Conservation (phyloP, 208 protist species). For the Herpetomonas muscarum region DNA sequence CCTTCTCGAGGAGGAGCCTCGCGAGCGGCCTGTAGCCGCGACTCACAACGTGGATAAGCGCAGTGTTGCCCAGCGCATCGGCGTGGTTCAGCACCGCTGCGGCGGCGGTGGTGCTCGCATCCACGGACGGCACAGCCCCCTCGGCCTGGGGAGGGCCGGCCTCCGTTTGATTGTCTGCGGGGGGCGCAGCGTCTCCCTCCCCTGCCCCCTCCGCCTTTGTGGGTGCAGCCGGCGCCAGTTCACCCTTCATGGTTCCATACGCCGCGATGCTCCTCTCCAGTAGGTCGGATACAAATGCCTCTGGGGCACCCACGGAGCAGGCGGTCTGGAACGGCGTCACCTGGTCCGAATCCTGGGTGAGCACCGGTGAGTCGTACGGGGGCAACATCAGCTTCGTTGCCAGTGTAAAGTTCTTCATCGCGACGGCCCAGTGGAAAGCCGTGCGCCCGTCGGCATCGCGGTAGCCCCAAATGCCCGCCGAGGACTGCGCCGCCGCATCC, state of each 20-base stretch:
- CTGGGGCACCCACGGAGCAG: slow-evolving; percentile 67
- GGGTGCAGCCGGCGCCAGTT: slow-evolving; percentile 7
- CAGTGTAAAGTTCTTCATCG: slow-evolving; percentile 71
- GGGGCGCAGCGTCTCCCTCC: not conserved
- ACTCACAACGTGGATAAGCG: slow-evolving; percentile 57
- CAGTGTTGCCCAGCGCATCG: slow-evolving; percentile 68
- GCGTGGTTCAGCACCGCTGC: slow-evolving; percentile 31
- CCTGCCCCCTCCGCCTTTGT: slow-evolving; percentile 12
- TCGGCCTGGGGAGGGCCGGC: not conserved
- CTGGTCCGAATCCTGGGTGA: slow-evolving; percentile 69
- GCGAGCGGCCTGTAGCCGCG: slow-evolving; percentile 56
- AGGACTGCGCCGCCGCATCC: slow-evolving; percentile 11
- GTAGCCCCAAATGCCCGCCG: slow-evolving; percentile 59
- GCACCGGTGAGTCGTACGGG: slow-evolving; percentile 56
- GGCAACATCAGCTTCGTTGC: slow-evolving; percentile 46
- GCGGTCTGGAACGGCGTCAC: slow-evolving; percentile 75
- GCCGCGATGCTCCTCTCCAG: slow-evolving; percentile 37
- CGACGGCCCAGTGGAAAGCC: slow-evolving; percentile 84
- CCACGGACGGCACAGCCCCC: not conserved
- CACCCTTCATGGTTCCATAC: slow-evolving; percentile 16
- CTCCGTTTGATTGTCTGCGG: not conserved
- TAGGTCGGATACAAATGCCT: slow-evolving; percentile 49
- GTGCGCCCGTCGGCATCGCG: slow-evolving; percentile 86
- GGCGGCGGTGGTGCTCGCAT: slow-evolving; percentile 1
- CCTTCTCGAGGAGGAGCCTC: slow-evolving; percentile 59